These are phyloP conservation scores for Lagerstroemia speciosa DNA, from an alignment of 345 rosid genomes.

Conservation along the genomic window DNA sequence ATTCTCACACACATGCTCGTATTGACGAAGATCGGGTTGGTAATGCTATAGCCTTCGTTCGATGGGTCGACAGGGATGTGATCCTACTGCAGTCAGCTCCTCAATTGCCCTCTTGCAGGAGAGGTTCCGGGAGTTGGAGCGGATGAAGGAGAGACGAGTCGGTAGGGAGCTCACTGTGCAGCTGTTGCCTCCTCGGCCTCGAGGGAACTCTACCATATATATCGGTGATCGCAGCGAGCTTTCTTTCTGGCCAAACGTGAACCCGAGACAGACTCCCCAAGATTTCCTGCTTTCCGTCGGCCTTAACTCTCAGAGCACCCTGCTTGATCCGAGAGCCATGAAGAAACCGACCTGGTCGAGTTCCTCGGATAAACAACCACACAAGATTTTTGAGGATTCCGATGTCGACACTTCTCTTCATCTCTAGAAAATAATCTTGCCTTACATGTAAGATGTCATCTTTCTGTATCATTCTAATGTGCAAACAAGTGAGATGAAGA, in stretches of 20 bases:
- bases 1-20: not conserved
- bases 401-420: constrained; percentile 73
- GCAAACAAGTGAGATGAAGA: not conserved
- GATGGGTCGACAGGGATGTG: constrained; percentile 38
- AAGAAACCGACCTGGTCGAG: not conserved
- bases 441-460: not conserved
- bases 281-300: constrained; percentile 35
- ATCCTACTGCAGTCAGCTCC: constrained; percentile 28
- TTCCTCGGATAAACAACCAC: not conserved
- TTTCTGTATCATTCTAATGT: not conserved
- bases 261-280: constrained; percentile 16
- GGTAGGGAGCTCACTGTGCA: too few species aligned
- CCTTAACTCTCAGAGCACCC: constrained; percentile 20
- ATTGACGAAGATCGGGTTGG: not conserved
- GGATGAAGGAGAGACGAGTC: constrained; percentile 45
- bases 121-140: constrained; percentile 52
- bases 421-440: constrained; percentile 25
- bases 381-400: constrained; percentile 18
- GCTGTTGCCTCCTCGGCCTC: not conserved
- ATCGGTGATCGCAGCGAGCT: too few species aligned
- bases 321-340: not conserved
- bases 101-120: constrained; percentile 61
- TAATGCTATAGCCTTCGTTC: not conserved
- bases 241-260: not conserved
- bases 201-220: not conserved